Conservation (phyloP, 192 early-diverging fungal genomes). For the Podochytrium sp. region DNA sequence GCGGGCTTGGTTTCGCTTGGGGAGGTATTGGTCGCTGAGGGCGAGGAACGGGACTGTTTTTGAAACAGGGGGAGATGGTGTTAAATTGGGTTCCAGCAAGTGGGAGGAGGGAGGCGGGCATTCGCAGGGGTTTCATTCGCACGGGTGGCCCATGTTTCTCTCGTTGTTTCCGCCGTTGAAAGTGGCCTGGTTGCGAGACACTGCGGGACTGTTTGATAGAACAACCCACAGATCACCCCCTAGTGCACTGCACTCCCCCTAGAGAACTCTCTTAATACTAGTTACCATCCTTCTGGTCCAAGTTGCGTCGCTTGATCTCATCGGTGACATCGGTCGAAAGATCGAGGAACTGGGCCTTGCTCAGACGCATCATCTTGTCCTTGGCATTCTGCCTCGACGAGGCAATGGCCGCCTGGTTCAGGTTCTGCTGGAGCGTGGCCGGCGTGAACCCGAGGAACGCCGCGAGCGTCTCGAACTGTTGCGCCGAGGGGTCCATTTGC, state of each 20-base stretch:
- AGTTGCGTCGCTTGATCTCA: slow-evolving; percentile 77
- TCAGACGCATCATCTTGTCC: slow-evolving; percentile 80
- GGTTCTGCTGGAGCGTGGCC: neutral
- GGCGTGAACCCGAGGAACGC: slow-evolving; percentile 29
- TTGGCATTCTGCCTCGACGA: slow-evolving; percentile 36
- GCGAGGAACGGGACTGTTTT: slow-evolving; percentile 80
- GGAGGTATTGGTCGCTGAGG: slow-evolving; percentile 83
- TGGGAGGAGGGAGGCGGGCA: no score
- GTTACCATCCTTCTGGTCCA: slow-evolving; percentile 61
- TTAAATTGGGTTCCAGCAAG: no score
- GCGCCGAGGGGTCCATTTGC: neutral
- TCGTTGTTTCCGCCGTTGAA: no score
- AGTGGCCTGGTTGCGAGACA: no score
- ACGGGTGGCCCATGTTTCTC: no score
- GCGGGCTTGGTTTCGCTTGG: slow-evolving; percentile 93
- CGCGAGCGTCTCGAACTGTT: slow-evolving; percentile 7
- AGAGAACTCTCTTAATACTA: no score
- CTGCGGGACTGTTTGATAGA: no score
- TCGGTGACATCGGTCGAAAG: slow-evolving; percentile 96
- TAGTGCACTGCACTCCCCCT: neutral
- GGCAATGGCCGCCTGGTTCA: slow-evolving; percentile 25
- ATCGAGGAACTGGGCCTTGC: slow-evolving; percentile 88
- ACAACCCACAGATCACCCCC: neutral
- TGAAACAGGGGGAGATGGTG: neutral
- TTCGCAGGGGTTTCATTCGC: no score